phyloP scores from a whole-genome alignment of 1,284 basidiomycete genomes.

The Boletellus dicymbophilus region DNA sequence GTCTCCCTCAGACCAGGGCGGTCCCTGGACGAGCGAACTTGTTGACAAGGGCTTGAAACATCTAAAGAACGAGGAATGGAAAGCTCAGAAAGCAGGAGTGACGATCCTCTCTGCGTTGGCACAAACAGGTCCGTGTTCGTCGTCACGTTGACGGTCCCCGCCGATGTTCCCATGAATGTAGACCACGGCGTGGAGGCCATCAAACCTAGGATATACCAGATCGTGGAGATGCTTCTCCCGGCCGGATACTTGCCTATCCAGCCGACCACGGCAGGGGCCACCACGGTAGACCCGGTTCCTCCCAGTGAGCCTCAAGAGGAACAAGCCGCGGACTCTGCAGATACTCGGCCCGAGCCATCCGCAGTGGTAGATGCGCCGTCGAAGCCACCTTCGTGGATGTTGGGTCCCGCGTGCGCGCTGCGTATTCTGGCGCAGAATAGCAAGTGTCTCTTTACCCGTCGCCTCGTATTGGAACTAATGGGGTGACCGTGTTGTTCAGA shows the following conservation, averaged over 20 bases:
- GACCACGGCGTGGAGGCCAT: constrained; percentile 6
- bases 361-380: not conserved
- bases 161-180: not conserved
- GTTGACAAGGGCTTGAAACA: not conserved
- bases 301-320: not conserved
- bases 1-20: constrained; percentile 3
- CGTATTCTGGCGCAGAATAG: constrained; percentile 12
- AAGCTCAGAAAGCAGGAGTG: constrained; percentile 7
- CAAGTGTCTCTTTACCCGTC: not conserved
- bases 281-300: not conserved
- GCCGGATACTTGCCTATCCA: not conserved
- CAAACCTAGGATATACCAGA: not conserved
- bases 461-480: not conserved
- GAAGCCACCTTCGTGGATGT: constrained; percentile 9
- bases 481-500: constrained; percentile 10
- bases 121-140: constrained; percentile 3
- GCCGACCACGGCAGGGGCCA: not conserved
- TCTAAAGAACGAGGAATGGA: constrained; percentile 1
- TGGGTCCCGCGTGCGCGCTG: constrained; percentile 17
- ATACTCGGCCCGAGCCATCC: not conserved
- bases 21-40: constrained; percentile 3
- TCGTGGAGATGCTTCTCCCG: constrained; percentile 11
- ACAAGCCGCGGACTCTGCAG: not conserved
- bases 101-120: constrained; percentile 11
- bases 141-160: not conserved